These are phyloP conservation scores for Suhomyces xylopsoci DNA, from an alignment of 805 yeast species.

Conservation along the genomic window DNA sequence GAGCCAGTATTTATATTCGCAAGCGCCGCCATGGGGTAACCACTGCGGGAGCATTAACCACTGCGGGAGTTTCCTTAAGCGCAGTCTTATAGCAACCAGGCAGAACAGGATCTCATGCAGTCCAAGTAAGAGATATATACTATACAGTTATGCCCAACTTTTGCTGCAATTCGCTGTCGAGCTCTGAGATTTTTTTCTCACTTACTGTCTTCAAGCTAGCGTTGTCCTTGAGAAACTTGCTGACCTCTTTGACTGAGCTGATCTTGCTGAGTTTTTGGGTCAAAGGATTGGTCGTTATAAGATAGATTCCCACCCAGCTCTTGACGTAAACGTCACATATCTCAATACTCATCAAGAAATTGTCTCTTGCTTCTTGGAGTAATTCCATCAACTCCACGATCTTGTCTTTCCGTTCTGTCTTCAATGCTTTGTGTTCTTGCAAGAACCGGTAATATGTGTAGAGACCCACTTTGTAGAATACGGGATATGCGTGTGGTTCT, in stretches of 20 bases:
- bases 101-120: too few species aligned
- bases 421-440: constrained; percentile 12
- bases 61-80: too few species aligned
- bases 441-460: constrained; percentile 30
- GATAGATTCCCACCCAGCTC: constrained; percentile 70
- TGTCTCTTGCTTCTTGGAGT: constrained; percentile 36
- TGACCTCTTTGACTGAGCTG: constrained; percentile 17
- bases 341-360: constrained; percentile 72
- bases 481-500: constrained; percentile 66
- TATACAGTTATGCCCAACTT: not conserved
- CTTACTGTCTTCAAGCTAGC: constrained; percentile 20
- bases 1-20: too few species aligned
- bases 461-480: constrained; percentile 59
- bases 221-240: constrained; percentile 19
- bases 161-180: not conserved
- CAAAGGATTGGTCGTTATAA: constrained; percentile 29
- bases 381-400: constrained; percentile 21
- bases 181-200: constrained; percentile 17
- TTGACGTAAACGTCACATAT: constrained; percentile 64
- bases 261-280: constrained; percentile 18
- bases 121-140: not conserved
- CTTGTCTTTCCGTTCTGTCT: constrained; percentile 28
- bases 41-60: too few species aligned
- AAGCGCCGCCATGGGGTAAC: too few species aligned
- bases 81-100: too few species aligned